phyloP scores from a whole-genome alignment of 1,284 basidiomycete species.

The Fomitopsis schrenkii region DNA sequence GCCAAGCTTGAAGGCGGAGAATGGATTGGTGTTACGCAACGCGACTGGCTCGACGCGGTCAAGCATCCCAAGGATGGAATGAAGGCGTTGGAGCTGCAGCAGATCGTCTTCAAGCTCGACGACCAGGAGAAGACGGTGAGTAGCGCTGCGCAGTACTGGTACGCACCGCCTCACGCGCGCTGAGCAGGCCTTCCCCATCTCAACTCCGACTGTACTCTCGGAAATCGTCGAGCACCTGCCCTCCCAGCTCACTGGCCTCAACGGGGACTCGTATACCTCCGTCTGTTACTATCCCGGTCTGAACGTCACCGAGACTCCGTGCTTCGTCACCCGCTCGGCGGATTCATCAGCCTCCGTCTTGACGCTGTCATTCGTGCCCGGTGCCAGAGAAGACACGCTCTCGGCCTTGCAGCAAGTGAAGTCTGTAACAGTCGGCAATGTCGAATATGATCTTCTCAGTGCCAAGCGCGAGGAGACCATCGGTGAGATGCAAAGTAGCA shows the following conservation, averaged over 20 bases:
- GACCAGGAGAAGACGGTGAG: slow-evolving; percentile 32
- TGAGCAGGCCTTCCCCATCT: slow-evolving; percentile 10
- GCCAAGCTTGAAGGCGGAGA: slow-evolving; percentile 45
- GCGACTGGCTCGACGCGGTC: slow-evolving; percentile 41
- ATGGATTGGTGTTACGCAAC: slow-evolving; percentile 54
- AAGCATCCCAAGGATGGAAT: slow-evolving; percentile 27
- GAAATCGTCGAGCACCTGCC: slow-evolving; percentile 48
- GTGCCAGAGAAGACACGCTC: slow-evolving; percentile 47
- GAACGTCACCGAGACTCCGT: slow-evolving; percentile 26
- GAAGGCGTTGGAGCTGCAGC: slow-evolving; percentile 58
- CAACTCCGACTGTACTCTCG: slow-evolving; percentile 31
- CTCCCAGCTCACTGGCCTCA: slow-evolving; percentile 34
- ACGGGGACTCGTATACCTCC: slow-evolving; percentile 31
- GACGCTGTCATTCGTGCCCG: slow-evolving; percentile 56
- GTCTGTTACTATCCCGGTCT: slow-evolving; percentile 25
- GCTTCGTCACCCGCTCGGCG: slow-evolving; percentile 37
- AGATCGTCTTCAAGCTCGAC: slow-evolving; percentile 56
- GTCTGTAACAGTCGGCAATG: slow-evolving; percentile 34
- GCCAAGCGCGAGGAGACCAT: slow-evolving; percentile 42
- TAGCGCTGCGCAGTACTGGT: slow-evolving; percentile 1
- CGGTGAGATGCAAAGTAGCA: slow-evolving; percentile 67
- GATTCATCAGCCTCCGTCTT: slow-evolving; percentile 42
- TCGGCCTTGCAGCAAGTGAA: slow-evolving; percentile 37
- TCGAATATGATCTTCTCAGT: slow-evolving; percentile 39
- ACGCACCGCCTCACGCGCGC: neutral